These are phyloP conservation scores for Euclidium syriacum DNA, from an alignment of 345 rosid species.

Conservation along the genomic window DNA sequence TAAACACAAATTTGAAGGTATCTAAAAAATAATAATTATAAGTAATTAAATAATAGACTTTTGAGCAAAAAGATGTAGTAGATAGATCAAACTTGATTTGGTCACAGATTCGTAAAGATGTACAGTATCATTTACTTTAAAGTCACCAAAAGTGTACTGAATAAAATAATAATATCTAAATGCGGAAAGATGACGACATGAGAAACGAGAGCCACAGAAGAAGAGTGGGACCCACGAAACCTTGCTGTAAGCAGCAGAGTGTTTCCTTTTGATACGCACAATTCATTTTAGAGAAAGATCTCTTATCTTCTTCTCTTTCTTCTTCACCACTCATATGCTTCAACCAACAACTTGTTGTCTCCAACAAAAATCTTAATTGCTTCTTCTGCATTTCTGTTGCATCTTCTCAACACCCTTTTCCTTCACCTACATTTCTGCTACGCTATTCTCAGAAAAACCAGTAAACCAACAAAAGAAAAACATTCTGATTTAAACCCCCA, in stretches of 20 bases:
- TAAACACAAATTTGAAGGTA: no score
- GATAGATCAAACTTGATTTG: no score
- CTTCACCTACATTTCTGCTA: background rate
- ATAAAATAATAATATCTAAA: background rate
- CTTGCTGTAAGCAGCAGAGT: slow-evolving; percentile 29
- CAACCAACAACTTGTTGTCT: slow-evolving; percentile 6
- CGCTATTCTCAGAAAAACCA: background rate
- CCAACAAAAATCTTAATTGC: background rate
- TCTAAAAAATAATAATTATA: no score
- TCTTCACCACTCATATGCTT: slow-evolving; percentile 1
- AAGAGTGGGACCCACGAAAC: slow-evolving; percentile 16
- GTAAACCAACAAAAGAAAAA: background rate
- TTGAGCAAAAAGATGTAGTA: no score
- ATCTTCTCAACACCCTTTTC: background rate
- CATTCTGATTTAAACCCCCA: background rate
- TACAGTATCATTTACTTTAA: background rate
- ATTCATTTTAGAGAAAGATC: background rate
- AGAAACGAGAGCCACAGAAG: slow-evolving; percentile 25
- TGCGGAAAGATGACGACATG: background rate
- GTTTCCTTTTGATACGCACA: slow-evolving; percentile 27
- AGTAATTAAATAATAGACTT: no score
- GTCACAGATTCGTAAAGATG: background rate
- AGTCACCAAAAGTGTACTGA: background rate
- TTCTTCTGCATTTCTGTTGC: background rate
- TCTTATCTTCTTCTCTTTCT: slow-evolving; percentile 14